A percentile compares a stretch with the other conserved stretches of the same genome.
These are phyloP conservation scores for Silene coronaria DNA, from an alignment of 179 eudicot species.

Conservation along the genomic window DNA sequence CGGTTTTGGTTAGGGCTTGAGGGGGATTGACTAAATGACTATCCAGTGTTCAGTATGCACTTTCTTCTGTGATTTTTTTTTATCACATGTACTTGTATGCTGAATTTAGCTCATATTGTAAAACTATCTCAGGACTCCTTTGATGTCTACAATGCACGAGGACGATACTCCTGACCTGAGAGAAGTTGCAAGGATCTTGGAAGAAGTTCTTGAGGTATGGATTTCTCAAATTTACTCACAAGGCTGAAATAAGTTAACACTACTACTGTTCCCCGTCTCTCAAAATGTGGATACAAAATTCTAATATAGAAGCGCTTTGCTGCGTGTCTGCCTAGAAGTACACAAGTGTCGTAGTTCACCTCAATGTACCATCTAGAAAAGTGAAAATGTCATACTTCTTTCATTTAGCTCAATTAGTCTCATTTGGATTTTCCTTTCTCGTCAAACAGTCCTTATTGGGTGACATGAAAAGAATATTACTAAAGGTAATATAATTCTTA, in stretches of 20 bases:
- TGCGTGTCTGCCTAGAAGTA: not conserved
- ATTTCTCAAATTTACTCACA: not conserved
- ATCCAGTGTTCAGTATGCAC: not conserved
- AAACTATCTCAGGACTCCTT: conserved; percentile 49
- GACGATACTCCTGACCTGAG: conserved; percentile 63
- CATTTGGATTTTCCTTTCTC: too few species aligned
- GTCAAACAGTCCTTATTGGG: too few species aligned
- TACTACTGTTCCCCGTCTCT: not conserved
- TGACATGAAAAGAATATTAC: too few species aligned
- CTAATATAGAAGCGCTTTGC: too few species aligned
- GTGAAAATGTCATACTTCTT: not conserved
- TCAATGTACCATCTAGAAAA: not conserved
- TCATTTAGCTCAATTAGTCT: too few species aligned
- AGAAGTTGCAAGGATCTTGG: conserved; percentile 62
- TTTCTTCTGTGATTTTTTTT: not conserved
- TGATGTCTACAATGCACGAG: conserved; percentile 79
- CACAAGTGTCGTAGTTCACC: not conserved
- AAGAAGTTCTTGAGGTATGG: conserved; percentile 44
- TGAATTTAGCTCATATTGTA: not conserved
- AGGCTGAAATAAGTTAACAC: not conserved
- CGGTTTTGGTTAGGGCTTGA: too few species aligned
- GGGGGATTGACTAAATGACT: too few species aligned
- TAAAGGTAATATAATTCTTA: too few species aligned
- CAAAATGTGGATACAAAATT: not conserved
- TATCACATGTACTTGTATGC: not conserved